Base-by-base conservation (phyloP, 2,329 filamentous ascomycete genomes). In the Calonectria pauciramosa region DNA sequence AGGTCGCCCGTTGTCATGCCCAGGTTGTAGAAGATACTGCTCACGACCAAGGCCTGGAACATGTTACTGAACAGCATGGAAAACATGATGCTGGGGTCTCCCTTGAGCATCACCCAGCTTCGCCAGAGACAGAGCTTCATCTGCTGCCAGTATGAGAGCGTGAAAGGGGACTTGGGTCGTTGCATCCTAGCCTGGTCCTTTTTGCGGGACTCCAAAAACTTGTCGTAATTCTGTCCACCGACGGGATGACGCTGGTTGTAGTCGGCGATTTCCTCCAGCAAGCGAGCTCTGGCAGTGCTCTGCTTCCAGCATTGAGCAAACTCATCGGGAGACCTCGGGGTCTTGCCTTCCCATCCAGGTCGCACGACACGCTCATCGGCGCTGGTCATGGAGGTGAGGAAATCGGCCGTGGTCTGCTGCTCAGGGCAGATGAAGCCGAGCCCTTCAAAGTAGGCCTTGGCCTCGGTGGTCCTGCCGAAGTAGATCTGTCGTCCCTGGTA, bases 401-500 rank as follows among this genome's bases (percentile, higher is more conserved):
- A 95, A 80, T 95, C 94, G 2, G 93, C 91, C 0, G 93, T 94
- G 0, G 93, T 95, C 76, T 92, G 85, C 34, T 86, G 82, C 2
- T 82, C 80, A 1, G 86, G 85, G 30, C 83, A 93, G 11, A 90
- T 85, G 77, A 94, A 95, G 0, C 93, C 93, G 70, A 82, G 73
- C 3, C 70, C 63, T 44, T 79, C 76, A 18, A 82, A 82, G 11
- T 82, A 82, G 11, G 69, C 54, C 28, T 76, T 77, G 0, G 81
- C 81, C 1, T 81, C 69, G 1, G 32, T 28, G 3, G 77, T 76
- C 32, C 68, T 76, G 10, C 81, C 81, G 30, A 81, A 82, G 68
- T 77, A 94, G 72, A 93, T 91, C 76, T 93, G 92, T 67, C 90
- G 90, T 8, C 93, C 93, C 75, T 93, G 90, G 78, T 94, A 93